Evolutionary conservation across 495 filamentous ascomycete genomes (phyloP), one percentile per base, ranked within the genome.

Genomic region (Hyaloscypha finlandica): DNA sequence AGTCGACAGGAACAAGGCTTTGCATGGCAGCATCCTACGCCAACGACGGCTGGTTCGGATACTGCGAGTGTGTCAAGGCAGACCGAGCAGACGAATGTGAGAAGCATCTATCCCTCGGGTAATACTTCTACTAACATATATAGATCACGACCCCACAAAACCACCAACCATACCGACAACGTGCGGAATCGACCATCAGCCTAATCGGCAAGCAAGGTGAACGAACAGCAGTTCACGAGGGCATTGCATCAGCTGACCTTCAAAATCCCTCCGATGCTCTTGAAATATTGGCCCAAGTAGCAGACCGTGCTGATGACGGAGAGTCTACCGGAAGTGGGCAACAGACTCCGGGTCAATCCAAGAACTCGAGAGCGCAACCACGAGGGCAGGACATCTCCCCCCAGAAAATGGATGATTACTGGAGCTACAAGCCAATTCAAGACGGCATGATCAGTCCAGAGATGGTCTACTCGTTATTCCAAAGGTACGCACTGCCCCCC

Each of bases 261-360:
- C 79, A 79, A 55, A 83, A 83, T 68, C 78, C 79, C 6, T 78
- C 77, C 3, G 80, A 83, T 71, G 80, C 80, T 1, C 70, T 83
- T 8, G 80, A 80, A 9, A 81, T 83, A 58, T 70, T 83, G 51
- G 78, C 79, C 29, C 76, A 78, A 68, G 79, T 83, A 5, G 80
- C 80, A 12, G 79, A 80, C 68, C 68, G 75, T 31, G 77, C 64
- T 0, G 72, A 71, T 20, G 71, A 74, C 30, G 68, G 60, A 12
- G 67, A 69, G 20, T 70, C 72, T 22, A 20, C 63, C 22, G 20
- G 31, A 5, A 63, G 65, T 63, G 42, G 42, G 11, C 64, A 69
- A 12, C 67, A 67, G 42, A 67, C 60, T 31, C 53, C 52, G 52
- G 65, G 65, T 11, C 37, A 45, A 14, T 55, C 65, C 20, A 68